Evolutionary conservation across 176 grass and related monocot genomes (phyloP).

Genomic region (Rhynchospora pubera): DNA sequence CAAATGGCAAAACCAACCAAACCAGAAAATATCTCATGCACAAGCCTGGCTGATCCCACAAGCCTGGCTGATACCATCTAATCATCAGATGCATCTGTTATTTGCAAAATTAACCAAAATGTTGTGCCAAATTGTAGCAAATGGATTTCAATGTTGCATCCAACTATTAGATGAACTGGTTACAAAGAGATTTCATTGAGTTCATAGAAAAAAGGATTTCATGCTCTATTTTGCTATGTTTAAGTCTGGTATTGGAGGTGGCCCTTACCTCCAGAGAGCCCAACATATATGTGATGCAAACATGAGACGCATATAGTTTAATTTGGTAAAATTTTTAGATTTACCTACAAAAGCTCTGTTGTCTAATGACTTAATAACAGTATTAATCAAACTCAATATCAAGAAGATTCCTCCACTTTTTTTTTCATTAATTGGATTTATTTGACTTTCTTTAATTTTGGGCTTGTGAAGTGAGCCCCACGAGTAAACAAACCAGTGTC

Average conservation of each 20-base stretch:
- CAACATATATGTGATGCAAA: neutral
- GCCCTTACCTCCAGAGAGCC: neutral
- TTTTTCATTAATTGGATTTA: neutral
- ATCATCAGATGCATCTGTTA: neutral
- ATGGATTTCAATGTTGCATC: neutral
- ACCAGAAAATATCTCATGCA: neutral
- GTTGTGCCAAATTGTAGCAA: neutral
- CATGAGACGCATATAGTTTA: neutral
- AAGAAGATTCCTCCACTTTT: neutral
- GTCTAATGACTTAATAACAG: neutral
- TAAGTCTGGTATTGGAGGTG: neutral
- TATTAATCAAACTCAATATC: neutral
- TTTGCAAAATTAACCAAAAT: neutral
- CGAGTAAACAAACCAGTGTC: constrained; percentile 34
- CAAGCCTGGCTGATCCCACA: neutral
- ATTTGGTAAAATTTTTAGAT: neutral
- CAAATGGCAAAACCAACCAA: neutral
- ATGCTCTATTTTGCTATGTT: neutral
- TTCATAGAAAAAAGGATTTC: neutral
- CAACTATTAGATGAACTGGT: neutral
- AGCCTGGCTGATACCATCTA: too few relatives aligned
- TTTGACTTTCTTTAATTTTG: constrained; percentile 23
- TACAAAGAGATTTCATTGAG: neutral
- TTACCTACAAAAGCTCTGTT: neutral
- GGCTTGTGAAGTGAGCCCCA: constrained; percentile 58